Evolutionary conservation across 805 yeast genomes (phyloP).

Genomic region (Starmerella vaccinii): DNA sequence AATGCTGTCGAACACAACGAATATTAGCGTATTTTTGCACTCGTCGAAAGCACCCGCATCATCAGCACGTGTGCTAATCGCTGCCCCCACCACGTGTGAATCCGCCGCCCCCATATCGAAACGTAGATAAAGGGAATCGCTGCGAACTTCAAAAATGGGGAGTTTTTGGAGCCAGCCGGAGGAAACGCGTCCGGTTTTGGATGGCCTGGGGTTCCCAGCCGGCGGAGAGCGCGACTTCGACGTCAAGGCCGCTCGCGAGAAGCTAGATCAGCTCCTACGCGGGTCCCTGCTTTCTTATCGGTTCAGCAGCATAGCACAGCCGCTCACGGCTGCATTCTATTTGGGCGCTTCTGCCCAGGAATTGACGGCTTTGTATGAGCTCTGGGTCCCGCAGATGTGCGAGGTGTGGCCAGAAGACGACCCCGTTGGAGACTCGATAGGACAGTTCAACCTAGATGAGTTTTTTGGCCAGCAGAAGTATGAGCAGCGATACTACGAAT

Average conservation of each 20-base stretch:
- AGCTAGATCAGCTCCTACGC: constrained; percentile 21
- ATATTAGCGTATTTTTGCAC: too few species aligned
- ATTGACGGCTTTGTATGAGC: constrained; percentile 29
- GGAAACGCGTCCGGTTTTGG: constrained; percentile 2
- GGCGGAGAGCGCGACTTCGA: constrained; percentile 9
- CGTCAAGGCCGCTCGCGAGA: constrained; percentile 6
- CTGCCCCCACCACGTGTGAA: too few species aligned
- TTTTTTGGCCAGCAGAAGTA: constrained; percentile 29
- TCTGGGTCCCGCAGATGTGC: constrained; percentile 20
- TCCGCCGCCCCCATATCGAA: too few species aligned
- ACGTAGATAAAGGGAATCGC: too few species aligned
- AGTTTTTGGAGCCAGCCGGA: constrained; percentile 1
- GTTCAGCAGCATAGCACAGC: constrained; percentile 12
- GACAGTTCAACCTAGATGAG: constrained; percentile 29
- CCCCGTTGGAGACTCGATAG: constrained; percentile 32
- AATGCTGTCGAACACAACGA: too few species aligned
- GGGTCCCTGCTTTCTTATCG: constrained; percentile 16
- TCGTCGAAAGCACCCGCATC: too few species aligned
- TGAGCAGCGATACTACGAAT: constrained; percentile 33
- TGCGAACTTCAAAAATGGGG: neutral
- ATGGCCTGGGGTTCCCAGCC: constrained; percentile 14
- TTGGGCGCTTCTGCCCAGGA: constrained; percentile 32
- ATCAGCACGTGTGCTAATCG: neutral
- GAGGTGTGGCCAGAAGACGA: constrained; percentile 33
- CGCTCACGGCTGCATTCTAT: constrained; percentile 31